A percentile compares a stretch with the other conserved stretches of the same genome.
These are phyloP conservation scores for Elaeis guineensis DNA, from an alignment of 176 grass and related monocot species.

Conservation along the genomic window DNA sequence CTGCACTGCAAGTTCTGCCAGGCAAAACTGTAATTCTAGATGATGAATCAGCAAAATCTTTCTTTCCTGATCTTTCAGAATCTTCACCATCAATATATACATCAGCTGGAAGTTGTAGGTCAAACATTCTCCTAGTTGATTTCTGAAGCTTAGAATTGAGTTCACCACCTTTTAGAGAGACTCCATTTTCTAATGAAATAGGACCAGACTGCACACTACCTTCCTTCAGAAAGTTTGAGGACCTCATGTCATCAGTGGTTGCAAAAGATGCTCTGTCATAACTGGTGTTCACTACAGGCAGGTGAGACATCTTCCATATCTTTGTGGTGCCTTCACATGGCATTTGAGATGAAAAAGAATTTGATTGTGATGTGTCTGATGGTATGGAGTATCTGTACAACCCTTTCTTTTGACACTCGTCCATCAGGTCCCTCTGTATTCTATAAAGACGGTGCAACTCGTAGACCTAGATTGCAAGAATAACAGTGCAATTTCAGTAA, in stretches of 20 bases:
- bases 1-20: neutral
- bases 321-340: constrained; percentile 21
- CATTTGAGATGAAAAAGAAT: constrained; percentile 32
- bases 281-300: neutral
- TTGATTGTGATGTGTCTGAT: constrained; percentile 26
- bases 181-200: neutral
- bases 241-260: neutral
- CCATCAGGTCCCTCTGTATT: constrained; percentile 72
- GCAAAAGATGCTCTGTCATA: neutral
- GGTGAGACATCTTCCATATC: constrained; percentile 2
- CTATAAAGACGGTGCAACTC: constrained; percentile 79
- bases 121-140: neutral
- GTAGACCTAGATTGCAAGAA: constrained; percentile 37
- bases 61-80: constrained; percentile 22
- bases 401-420: constrained; percentile 27
- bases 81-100: constrained; percentile 10
- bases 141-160: constrained; percentile 1
- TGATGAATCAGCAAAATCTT: constrained; percentile 17
- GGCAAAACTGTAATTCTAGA: neutral
- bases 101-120: constrained; percentile 18
- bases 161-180: neutral
- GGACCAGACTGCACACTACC: neutral
- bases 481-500: constrained; percentile 17
- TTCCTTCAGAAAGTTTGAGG: neutral
- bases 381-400: constrained; percentile 21